phyloP scores from a whole-genome alignment of 371 early-diverging fungal genomes.

The Mucor lusitanicus region DNA sequence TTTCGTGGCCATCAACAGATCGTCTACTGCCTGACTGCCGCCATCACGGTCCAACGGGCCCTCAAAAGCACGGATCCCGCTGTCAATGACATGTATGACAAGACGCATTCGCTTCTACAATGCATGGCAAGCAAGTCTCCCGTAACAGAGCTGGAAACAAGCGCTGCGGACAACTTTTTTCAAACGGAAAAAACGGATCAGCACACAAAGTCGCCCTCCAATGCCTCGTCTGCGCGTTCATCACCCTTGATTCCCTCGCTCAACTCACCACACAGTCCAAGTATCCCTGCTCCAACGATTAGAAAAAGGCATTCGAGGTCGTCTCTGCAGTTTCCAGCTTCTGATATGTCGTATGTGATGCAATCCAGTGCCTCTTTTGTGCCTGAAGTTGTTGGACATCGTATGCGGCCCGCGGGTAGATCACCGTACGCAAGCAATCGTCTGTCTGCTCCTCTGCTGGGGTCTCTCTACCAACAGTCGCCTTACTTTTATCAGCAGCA shows the following conservation, averaged over 20 bases:
- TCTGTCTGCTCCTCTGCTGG: slow-evolving; percentile 32
- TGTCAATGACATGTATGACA: slow-evolving; percentile 6
- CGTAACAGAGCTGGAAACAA: slow-evolving; percentile 16
- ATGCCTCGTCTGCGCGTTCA: slow-evolving; percentile 25
- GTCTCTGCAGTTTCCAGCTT: slow-evolving; percentile 8
- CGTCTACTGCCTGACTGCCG: slow-evolving; percentile 41
- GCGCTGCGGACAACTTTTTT: not conserved
- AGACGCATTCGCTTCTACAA: slow-evolving; percentile 8
- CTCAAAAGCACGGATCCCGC: not conserved
- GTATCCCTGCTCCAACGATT: slow-evolving; percentile 7
- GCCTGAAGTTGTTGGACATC: slow-evolving; percentile 11
- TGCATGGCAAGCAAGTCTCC: slow-evolving; percentile 16
- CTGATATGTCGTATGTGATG: slow-evolving; percentile 11
- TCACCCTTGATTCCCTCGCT: slow-evolving; percentile 17
- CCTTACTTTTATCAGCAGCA: slow-evolving; percentile 20
- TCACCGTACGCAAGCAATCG: slow-evolving; percentile 27
- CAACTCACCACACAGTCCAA: slow-evolving; percentile 23
- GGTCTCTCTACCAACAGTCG: slow-evolving; percentile 22
- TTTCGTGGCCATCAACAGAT: slow-evolving; percentile 41
- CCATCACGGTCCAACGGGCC: slow-evolving; percentile 32
- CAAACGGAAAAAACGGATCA: slow-evolving; percentile 5
- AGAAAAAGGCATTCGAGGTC: slow-evolving; percentile 21
- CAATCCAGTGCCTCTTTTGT: slow-evolving; percentile 6
- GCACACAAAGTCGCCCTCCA: slow-evolving; percentile 16
- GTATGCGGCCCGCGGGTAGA: slow-evolving; percentile 11